Evolutionary conservation across 1,139 yeast species (phyloP).

Genomic region (Geotrichum europaeum): DNA sequence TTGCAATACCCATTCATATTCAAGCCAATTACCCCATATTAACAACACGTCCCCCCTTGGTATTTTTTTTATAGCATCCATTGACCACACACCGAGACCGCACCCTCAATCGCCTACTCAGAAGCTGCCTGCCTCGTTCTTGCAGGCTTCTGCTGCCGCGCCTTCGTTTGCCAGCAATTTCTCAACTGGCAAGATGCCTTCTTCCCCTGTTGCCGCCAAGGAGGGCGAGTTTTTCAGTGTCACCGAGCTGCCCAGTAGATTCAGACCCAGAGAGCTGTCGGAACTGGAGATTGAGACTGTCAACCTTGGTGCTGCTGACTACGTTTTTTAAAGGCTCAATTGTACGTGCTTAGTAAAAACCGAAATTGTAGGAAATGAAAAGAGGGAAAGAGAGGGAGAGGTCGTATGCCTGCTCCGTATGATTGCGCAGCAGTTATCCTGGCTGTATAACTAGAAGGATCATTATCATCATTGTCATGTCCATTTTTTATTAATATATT

Average conservation of each 20-base stretch:
- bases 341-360: not conserved
- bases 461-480: not conserved
- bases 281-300: conserved; percentile 68
- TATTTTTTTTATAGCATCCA: conserved; percentile 17
- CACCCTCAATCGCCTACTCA: conserved; percentile 46
- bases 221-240: conserved; percentile 53
- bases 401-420: not conserved
- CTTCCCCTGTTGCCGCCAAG: conserved; percentile 37
- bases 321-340: conserved; percentile 21
- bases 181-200: conserved; percentile 30
- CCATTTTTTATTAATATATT: not conserved
- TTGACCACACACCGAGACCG: conserved; percentile 41
- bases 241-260: conserved; percentile 61
- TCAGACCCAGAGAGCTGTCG: conserved; percentile 56
- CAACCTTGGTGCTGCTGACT: conserved; percentile 68
- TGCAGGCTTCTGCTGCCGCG: conserved; percentile 38
- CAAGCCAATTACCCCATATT: not conserved
- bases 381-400: not conserved
- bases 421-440: not conserved
- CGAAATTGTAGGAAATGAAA: not conserved
- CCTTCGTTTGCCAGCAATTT: conserved; percentile 42
- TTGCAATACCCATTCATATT: not conserved
- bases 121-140: conserved; percentile 41
- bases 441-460: not conserved
- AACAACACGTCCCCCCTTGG: not conserved